Evolutionary conservation across 2,329 filamentous ascomycete genomes (phyloP).

Genomic region (Botrytis byssoidea): DNA sequence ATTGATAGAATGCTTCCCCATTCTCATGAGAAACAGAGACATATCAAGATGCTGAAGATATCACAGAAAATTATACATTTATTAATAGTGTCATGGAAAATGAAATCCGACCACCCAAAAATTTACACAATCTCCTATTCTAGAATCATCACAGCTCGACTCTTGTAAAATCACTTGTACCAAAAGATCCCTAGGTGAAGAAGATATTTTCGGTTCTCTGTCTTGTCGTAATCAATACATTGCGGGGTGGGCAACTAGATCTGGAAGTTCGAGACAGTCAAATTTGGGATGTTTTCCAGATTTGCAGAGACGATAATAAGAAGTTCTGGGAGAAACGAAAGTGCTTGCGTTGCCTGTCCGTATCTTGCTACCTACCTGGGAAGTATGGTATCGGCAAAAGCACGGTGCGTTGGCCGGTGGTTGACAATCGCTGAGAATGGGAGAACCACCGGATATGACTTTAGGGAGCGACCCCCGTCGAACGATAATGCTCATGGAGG

Average conservation of each 20-base stretch:
- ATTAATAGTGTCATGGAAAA: background rate
- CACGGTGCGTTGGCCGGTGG: constrained; percentile 3
- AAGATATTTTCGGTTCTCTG: background rate
- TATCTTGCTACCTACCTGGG: background rate
- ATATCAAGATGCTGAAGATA: background rate
- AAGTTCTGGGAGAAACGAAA: background rate
- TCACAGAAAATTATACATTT: background rate
- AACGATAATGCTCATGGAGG: background rate
- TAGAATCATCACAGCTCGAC: background rate
- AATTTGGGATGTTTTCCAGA: background rate
- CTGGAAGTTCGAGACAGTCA: constrained; percentile 13
- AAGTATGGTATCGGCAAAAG: background rate
- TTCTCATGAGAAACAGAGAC: background rate
- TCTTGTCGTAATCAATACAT: background rate
- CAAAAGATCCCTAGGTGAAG: background rate
- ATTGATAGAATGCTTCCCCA: background rate
- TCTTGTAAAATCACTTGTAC: background rate
- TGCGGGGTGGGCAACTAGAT: background rate
- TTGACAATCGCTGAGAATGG: background rate
- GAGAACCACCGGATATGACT: background rate
- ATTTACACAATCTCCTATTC: background rate
- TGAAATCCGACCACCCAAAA: background rate
- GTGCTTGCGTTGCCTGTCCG: background rate
- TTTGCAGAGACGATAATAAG: background rate
- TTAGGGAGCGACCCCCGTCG: background rate